Evolutionary conservation across 2,329 filamentous ascomycete species (phyloP).

Genomic region (Dryadomyces sulphureus): DNA sequence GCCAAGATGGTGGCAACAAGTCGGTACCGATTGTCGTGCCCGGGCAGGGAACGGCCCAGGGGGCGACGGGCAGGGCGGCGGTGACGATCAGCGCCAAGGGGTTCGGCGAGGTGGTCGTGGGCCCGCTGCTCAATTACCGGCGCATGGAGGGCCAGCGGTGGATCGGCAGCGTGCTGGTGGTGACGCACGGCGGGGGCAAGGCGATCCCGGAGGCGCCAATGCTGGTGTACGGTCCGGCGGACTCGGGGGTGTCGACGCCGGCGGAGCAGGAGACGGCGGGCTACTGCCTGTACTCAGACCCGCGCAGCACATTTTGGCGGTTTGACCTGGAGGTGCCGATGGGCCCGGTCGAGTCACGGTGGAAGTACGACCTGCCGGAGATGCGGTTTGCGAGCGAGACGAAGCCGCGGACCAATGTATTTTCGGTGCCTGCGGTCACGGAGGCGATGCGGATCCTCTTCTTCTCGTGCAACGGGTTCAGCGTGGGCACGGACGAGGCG

Average conservation of each 20-base stretch:
- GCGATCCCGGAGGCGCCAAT: constrained; percentile 42
- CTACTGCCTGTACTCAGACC: constrained; percentile 49
- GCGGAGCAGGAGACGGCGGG: constrained; percentile 26
- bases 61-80: not conserved
- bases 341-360: constrained; percentile 51
- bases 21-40: constrained; percentile 9
- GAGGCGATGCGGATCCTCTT: constrained; percentile 98
- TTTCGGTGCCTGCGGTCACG: constrained; percentile 69
- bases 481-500: constrained; percentile 69
- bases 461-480: constrained; percentile 96
- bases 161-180: constrained; percentile 76
- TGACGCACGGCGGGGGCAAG: constrained; percentile 56
- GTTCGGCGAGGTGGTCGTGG: constrained; percentile 44
- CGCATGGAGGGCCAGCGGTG: constrained; percentile 56
- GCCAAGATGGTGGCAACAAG: not conserved
- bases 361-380: constrained; percentile 61
- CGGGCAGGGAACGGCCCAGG: constrained; percentile 20
- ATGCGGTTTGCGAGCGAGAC: constrained; percentile 37
- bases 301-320: constrained; percentile 74
- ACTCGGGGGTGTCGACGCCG: constrained; percentile 17
- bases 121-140: constrained; percentile 65
- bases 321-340: constrained; percentile 75
- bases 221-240: constrained; percentile 32
- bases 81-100: constrained; percentile 6
- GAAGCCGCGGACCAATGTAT: constrained; percentile 48